These are phyloP conservation scores for Debaryomycetaceae sp. DNA, from an alignment of 1,139 yeast species.

Conservation along the genomic window DNA sequence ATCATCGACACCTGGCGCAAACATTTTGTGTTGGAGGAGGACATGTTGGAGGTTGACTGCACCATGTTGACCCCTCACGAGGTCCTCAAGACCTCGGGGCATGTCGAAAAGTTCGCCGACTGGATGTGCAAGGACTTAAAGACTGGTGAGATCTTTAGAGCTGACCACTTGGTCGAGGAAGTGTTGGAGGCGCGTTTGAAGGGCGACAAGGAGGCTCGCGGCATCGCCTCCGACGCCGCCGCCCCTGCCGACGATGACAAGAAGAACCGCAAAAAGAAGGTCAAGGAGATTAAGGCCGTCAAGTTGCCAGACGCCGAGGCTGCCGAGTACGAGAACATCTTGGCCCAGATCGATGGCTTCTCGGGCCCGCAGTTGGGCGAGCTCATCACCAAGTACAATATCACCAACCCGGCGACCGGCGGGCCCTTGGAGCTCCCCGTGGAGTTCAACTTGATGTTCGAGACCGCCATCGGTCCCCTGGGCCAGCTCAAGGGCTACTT, in stretches of 20 bases:
- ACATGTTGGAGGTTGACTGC: slow-evolving; percentile 97
- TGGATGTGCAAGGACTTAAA: slow-evolving; percentile 98
- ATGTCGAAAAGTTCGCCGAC: slow-evolving; percentile 97
- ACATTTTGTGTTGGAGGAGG: slow-evolving; percentile 95
- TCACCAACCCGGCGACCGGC: slow-evolving; percentile 87
- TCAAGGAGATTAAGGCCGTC: slow-evolving; percentile 86
- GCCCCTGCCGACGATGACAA: slow-evolving; percentile 53
- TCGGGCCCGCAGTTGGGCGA: slow-evolving; percentile 92
- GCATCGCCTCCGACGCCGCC: slow-evolving; percentile 50
- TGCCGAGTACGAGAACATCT: slow-evolving; percentile 74
- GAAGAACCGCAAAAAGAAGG: slow-evolving; percentile 91
- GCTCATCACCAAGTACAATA: slow-evolving; percentile 72
- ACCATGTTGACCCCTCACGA: slow-evolving; percentile 97
- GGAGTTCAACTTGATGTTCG: slow-evolving; percentile 98
- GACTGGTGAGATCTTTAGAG: slow-evolving; percentile 97
- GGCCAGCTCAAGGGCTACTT: slow-evolving; percentile 93
- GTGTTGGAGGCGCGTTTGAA: slow-evolving; percentile 92
- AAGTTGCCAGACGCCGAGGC: slow-evolving; percentile 79
- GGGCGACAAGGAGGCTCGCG: slow-evolving; percentile 96
- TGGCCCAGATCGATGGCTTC: slow-evolving; percentile 94
- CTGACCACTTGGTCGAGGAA: slow-evolving; percentile 97
- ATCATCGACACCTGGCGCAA: slow-evolving; percentile 94
- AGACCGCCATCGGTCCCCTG: slow-evolving; percentile 98
- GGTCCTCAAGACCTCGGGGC: slow-evolving; percentile 97
- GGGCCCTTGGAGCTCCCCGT: slow-evolving; percentile 84